phyloP scores from a whole-genome alignment of 1,139 yeast genomes.

The Geotrichum siamense region DNA sequence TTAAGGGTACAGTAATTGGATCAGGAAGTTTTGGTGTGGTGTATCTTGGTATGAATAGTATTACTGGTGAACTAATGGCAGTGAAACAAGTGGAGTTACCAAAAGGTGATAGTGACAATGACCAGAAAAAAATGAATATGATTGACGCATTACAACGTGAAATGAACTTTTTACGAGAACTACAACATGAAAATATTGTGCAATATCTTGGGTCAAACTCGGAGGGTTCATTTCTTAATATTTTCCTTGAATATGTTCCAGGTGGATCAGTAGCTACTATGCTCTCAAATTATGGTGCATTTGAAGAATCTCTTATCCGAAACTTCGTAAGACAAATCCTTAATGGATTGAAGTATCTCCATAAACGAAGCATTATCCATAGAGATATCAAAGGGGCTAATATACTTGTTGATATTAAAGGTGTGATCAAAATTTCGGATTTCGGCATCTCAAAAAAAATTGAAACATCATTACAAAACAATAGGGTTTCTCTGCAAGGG shows the following conservation, averaged over 20 bases:
- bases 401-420: slow-evolving; percentile 80
- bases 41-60: slow-evolving; percentile 82
- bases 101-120: slow-evolving; percentile 33
- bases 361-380: slow-evolving; percentile 76
- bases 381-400: slow-evolving; percentile 93
- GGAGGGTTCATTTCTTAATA: slow-evolving; percentile 57
- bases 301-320: slow-evolving; percentile 80
- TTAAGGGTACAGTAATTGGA: slow-evolving; percentile 87
- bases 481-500: slow-evolving; percentile 84
- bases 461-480: slow-evolving; percentile 39
- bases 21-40: slow-evolving; percentile 95
- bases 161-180: slow-evolving; percentile 65
- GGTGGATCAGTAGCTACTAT: slow-evolving; percentile 93
- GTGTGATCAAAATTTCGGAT: slow-evolving; percentile 87
- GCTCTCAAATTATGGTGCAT: slow-evolving; percentile 80
- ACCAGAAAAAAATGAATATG: slow-evolving; percentile 51
- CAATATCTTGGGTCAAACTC: slow-evolving; percentile 83
- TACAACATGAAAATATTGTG: slow-evolving; percentile 89
- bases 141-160: slow-evolving; percentile 82
- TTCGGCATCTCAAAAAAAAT: slow-evolving; percentile 86
- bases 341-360: slow-evolving; percentile 73
- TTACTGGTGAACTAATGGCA: slow-evolving; percentile 94
- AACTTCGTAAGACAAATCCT: slow-evolving; percentile 80
- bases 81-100: slow-evolving; percentile 86
- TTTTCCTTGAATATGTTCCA: slow-evolving; percentile 89